Base-by-base conservation (phyloP, 2,329 filamentous ascomycete species). In the Byssoonygena ceratinophila region DNA sequence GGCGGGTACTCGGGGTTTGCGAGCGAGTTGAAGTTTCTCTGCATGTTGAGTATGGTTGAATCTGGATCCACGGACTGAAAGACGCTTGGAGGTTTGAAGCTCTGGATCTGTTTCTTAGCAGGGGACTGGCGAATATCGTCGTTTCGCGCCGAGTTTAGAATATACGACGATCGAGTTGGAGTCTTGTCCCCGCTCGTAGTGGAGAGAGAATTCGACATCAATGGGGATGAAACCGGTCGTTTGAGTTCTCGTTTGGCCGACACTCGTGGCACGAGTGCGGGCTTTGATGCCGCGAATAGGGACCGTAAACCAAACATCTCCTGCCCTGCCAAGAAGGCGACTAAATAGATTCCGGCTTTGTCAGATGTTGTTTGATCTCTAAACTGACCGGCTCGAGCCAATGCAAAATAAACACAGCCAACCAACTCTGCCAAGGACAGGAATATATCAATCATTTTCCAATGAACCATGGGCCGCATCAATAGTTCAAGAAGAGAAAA, bases 401-500 rank as follows among this genome's bases (percentile, higher is more conserved):
- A 63, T 12, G 68, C 68, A 18, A 71, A 58, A 39, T 68, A 66
- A 46, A 69, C 60, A 36, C 67, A 67, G n/a, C 61, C 65, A n/a
- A 57, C 59, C 20, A 71, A 61, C 55, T 71, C 66, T 4, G 65
- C 63, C 36, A 70, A 57, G 36, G 66, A 68, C 14, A 70, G 58
- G 36, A 70, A 56, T 20, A 71, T 67, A 51, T 70, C 68, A 58
- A 65, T 64, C 3, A 64, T 65, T 52, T 65, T 69, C 68, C 68
- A 70, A 25, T 66, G 58, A 7, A 52, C 52, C 32, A 70, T 61
- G 11, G 68, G 68, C 27, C 59, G 59, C 54, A 70, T 70, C 29
- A 69, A 52, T 20, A 58, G 61, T 52, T 69, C 67, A 43, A 71
- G 53, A n/a, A 71, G 60, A 39, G 66, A 65, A 55, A 71, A 70